These are phyloP conservation scores for Botrytis pseudocinerea DNA, from an alignment of 2,329 filamentous ascomycete genomes.

Conservation along the genomic window DNA sequence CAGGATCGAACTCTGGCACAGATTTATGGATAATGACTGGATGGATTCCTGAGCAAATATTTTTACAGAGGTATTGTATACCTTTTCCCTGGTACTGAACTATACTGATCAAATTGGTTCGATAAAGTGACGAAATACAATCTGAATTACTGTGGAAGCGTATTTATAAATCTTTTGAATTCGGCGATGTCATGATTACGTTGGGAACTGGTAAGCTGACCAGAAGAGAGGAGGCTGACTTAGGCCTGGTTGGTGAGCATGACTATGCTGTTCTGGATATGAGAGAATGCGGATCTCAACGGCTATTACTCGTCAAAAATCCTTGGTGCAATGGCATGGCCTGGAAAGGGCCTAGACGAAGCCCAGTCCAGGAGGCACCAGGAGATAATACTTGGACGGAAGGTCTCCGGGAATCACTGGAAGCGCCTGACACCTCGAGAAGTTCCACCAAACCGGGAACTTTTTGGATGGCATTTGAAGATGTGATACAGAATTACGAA, in stretches of 20 bases:
- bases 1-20: conserved; percentile 94
- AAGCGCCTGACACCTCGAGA: conserved; percentile 30
- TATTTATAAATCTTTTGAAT: conserved; percentile 71
- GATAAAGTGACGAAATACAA: conserved; percentile 70
- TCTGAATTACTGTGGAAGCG: conserved; percentile 75
- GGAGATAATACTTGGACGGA: conserved; percentile 28
- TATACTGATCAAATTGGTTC: conserved; percentile 16
- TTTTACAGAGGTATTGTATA: conserved; percentile 66
- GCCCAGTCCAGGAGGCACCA: conserved; percentile 20
- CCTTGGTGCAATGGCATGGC: conserved; percentile 85
- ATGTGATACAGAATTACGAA: conserved; percentile 88
- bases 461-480: conserved; percentile 90
- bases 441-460: conserved; percentile 59
- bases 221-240: conserved; percentile 70
- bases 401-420: conserved; percentile 34
- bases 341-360: conserved; percentile 58
- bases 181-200: conserved; percentile 82
- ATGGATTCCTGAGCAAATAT: conserved; percentile 96
- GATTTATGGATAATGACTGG: conserved; percentile 91
- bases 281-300: conserved; percentile 61
- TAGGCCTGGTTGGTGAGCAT: conserved; percentile 86
- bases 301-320: conserved; percentile 84
- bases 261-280: conserved; percentile 91
- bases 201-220: conserved; percentile 86
- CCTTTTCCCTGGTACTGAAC: too few species aligned